Conservation (phyloP, 495 filamentous ascomycete species). For the Neurospora sp. region DNA sequence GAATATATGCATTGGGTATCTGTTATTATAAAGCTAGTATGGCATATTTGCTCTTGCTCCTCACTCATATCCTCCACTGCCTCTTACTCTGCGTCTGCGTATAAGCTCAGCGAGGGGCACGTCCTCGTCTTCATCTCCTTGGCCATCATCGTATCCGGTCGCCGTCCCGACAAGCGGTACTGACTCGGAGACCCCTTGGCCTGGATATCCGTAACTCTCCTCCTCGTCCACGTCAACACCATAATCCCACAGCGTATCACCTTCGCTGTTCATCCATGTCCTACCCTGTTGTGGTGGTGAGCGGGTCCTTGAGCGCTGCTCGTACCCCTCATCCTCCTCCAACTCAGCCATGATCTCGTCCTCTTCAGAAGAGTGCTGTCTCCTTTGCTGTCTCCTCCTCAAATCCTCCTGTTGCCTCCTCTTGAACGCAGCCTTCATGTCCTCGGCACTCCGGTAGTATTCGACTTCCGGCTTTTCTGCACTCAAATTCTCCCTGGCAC, state of each 20-base stretch:
- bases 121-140: slow-evolving; percentile 50
- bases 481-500: slow-evolving; percentile 5
- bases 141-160: not conserved
- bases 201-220: slow-evolving; percentile 45
- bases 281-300: slow-evolving; percentile 16
- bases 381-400: slow-evolving; percentile 17
- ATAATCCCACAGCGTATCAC: slow-evolving; percentile 78
- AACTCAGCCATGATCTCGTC: slow-evolving; percentile 27
- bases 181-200: not conserved
- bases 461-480: slow-evolving; percentile 3
- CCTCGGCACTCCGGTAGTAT: slow-evolving; percentile 14
- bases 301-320: slow-evolving; percentile 24
- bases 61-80: slow-evolving; percentile 17
- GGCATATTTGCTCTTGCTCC: not conserved
- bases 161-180: not conserved
- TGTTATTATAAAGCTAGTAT: not conserved
- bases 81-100: slow-evolving; percentile 33
- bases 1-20: not conserved
- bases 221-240: slow-evolving; percentile 82
- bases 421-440: slow-evolving; percentile 26
- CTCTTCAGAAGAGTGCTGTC: slow-evolving; percentile 40
- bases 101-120: slow-evolving; percentile 65
- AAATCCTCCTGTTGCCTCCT: slow-evolving; percentile 36
- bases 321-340: slow-evolving; percentile 32
- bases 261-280: slow-evolving; percentile 75